Evolutionary conservation across 768 basidiomycete genomes (phyloP).

Genomic region (Mrakia gelida): DNA sequence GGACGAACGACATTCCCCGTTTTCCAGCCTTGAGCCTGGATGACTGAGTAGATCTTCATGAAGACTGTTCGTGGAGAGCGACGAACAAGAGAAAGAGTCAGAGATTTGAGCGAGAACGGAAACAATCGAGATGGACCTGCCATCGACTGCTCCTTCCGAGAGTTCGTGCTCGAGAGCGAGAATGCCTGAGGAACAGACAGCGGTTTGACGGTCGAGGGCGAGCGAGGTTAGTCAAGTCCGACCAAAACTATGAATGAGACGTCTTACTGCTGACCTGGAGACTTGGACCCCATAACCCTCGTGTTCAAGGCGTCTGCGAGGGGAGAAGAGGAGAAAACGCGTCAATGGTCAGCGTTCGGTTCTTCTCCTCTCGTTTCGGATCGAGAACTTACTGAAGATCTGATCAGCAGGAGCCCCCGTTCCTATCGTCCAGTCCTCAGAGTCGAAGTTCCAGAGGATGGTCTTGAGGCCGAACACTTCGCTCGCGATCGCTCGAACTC

Average conservation of each 20-base stretch:
- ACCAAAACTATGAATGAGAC: too few species aligned
- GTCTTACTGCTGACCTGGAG: slow-evolving; percentile 52
- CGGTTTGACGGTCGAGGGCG: too few species aligned
- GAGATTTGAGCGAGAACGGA: background rate
- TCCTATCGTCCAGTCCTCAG: slow-evolving; percentile 31
- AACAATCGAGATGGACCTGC: background rate
- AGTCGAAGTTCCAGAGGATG: slow-evolving; percentile 82
- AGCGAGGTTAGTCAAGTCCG: too few species aligned
- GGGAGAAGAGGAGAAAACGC: too few species aligned
- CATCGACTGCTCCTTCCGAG: slow-evolving; percentile 55
- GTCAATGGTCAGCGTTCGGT: too few species aligned
- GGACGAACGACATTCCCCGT: slow-evolving; percentile 38
- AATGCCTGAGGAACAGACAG: too few species aligned
- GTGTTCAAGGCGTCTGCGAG: background rate
- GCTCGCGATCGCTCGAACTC: slow-evolving; percentile 77
- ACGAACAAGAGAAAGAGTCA: background rate
- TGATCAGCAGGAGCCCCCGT: background rate
- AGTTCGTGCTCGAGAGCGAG: slow-evolving; percentile 81
- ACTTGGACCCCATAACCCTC: slow-evolving; percentile 59
- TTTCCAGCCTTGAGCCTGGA: slow-evolving; percentile 62
- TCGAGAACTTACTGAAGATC: background rate
- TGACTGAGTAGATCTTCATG: slow-evolving; percentile 38
- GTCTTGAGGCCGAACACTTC: slow-evolving; percentile 79
- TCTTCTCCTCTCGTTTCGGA: too few species aligned
- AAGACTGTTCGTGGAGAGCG: slow-evolving; percentile 27